Base-by-base conservation (phyloP, 2,329 filamentous ascomycete species). In the Fusarium sp. region DNA sequence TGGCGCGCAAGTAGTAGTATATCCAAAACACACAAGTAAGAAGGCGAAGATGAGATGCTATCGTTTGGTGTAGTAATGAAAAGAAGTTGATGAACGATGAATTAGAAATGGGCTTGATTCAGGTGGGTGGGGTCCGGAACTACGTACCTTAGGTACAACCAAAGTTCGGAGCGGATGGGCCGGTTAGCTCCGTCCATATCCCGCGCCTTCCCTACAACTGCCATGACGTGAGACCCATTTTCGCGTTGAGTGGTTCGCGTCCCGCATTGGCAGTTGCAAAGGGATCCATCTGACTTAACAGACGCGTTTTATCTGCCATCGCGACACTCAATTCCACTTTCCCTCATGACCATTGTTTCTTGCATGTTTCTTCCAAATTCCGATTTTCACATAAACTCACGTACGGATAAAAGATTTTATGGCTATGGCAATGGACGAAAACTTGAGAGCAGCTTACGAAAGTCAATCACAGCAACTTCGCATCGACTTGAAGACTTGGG, bases 401-500 rank as follows among this genome's bases (percentile, higher is more conserved):
- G 35, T 26, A 13, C 42, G 8, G 55, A n/a, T 18, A 42, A 51
- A 24, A 13, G 9, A 35, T 15, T 26, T 22, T 26, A 38, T 61
- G 13, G 26, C 42, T 45, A 45, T 59, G 73, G 73, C 32, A 14
- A 89, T 90, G 88, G 86, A 90, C 70, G 82, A 85, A 30, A 77
- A 75, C 18, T 81, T 83, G 24, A 86, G 80, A 78, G 78, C 80
- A 20, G 77, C 81, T 62, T 89, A 87, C 66, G 88, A 90, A 78
- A 79, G 77, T 15, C 84, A 87, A 76, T 87, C 86, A 18, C 85
- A 86, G 72, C 79, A 85, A 56, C 84, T 95, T n/a, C 89, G 92
- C n/a, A 83, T 85, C 42, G 90, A 93, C 71, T 84, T 96, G 54
- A 96, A 96, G 82, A 81, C 82, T 73, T 96, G 93, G 91, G 94